Evolutionary conservation across 495 filamentous ascomycete species (phyloP).

Genomic region (Penicillium soppii): DNA sequence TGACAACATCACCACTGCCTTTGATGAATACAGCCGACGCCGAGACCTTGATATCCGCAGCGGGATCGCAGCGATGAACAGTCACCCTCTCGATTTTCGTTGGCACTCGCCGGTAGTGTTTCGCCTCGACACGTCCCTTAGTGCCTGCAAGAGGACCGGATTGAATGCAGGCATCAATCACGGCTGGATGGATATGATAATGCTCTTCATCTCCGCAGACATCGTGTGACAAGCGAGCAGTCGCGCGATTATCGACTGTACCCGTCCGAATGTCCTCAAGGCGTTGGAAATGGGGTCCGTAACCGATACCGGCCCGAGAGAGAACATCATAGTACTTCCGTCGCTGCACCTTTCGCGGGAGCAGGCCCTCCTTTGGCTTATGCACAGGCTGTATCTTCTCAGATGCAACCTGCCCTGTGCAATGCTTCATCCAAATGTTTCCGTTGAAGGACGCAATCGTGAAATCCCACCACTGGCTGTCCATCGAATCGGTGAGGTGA

Average conservation of each 20-base stretch:
- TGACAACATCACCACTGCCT: background rate
- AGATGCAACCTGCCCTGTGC: slow-evolving; percentile 37
- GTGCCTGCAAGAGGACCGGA: slow-evolving; percentile 6
- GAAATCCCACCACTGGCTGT: slow-evolving; percentile 47
- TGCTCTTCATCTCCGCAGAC: background rate
- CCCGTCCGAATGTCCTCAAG: slow-evolving; percentile 1
- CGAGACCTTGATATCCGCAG: background rate
- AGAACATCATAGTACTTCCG: background rate
- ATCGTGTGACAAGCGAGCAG: background rate
- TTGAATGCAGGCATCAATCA: slow-evolving; percentile 6
- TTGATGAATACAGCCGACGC: background rate
- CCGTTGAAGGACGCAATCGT: slow-evolving; percentile 35
- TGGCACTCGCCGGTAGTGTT: slow-evolving; percentile 6
- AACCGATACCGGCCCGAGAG: slow-evolving; percentile 1
- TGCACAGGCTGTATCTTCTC: slow-evolving; percentile 21
- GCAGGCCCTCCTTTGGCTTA: background rate
- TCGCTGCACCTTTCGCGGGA: background rate
- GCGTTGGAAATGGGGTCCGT: slow-evolving; percentile 1
- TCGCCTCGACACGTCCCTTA: slow-evolving; percentile 6
- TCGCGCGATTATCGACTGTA: background rate
- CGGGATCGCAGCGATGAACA: slow-evolving; percentile 7
- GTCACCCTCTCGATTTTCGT: slow-evolving; percentile 20
- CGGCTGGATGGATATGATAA: slow-evolving; percentile 6
- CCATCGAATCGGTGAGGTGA: slow-evolving; percentile 27
- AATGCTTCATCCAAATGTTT: slow-evolving; percentile 39